These are phyloP conservation scores for Eucalyptus sideroxylon DNA, from an alignment of 345 rosid genomes.

Conservation along the genomic window DNA sequence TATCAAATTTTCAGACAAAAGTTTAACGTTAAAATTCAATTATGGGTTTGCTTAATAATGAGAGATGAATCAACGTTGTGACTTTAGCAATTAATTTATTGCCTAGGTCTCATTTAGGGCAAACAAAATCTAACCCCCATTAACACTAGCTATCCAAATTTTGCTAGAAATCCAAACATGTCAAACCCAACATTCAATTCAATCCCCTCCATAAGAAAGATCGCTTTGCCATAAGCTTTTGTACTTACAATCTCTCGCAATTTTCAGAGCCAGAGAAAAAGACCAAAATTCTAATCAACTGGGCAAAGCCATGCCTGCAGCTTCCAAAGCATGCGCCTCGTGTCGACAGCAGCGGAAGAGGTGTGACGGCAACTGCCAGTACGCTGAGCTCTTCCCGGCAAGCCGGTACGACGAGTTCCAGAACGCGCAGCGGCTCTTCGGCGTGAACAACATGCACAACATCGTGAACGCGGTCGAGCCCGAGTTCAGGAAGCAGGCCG, in stretches of 20 bases:
- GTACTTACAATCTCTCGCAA: background rate
- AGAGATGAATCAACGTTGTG: background rate
- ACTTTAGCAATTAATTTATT: background rate
- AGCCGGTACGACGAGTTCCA: background rate
- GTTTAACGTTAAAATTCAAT: background rate
- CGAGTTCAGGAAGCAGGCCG: background rate
- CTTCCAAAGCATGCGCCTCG: background rate
- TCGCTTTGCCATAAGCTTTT: background rate
- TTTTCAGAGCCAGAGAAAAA: background rate
- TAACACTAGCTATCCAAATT: background rate
- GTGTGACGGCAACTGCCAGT: conserved; percentile 1
- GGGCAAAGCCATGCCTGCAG: background rate
- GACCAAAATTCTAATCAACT: background rate
- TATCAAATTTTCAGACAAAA: background rate
- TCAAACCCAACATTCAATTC: background rate
- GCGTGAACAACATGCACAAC: conserved; percentile 1
- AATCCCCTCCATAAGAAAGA: background rate
- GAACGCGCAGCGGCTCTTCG: conserved; percentile 5
- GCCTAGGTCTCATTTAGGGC: background rate
- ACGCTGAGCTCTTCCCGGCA: conserved; percentile 1
- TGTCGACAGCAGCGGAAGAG: conserved; percentile 5
- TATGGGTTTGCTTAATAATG: background rate
- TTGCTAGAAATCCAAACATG: background rate
- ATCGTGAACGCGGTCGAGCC: background rate
- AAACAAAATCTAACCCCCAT: background rate